Base-by-base conservation (phyloP, 2,329 filamentous ascomycete species). In the Cryoendolithus antarcticus region DNA sequence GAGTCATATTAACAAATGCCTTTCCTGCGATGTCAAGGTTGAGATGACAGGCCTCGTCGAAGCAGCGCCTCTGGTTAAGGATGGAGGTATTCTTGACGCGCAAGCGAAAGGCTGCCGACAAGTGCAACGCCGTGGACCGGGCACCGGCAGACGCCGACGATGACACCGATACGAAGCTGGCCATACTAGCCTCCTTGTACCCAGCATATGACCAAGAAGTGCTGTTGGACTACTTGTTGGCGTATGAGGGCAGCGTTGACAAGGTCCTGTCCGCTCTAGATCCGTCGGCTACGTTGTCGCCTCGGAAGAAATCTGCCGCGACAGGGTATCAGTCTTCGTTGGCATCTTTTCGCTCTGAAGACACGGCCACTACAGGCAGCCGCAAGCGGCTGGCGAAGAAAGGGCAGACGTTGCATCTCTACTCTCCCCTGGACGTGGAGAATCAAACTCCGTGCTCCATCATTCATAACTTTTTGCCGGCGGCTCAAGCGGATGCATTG, bases 71-170 rank as follows among this genome's bases (percentile, higher is more conserved):
- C 24, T 27, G 24, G 6, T 27, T 27, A 4, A 8, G 24, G 24
- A 27, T 27, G 24, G 24, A 27, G 24, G 24, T 4, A 6, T 27
- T 27, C 24, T 27, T 27, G 24, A 27, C 24, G 6, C 24, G 24
- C 24, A 27, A 27, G 24, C 24, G 24, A 3, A 27, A 27, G 24
- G 24, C 24, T 27, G 24, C 24, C n/a, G n/a, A n/a, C n/a, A n/a
- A n/a, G n/a, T 96, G 85, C 62, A 91, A 98, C 61, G 79, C 82
- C 30, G 91, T 96, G 56, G 83, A 94, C 51, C 69, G 95, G 10
- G 95, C 89, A 0, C 24, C 24, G 24, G 2, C 7, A 24, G 55
- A 46, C 19, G 46, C 59, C n/a, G 72, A 77, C 10, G 76, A 86
- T 10, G 83, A 93, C 34, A 98, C 91, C 0, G 91, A 96, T 46